phyloP scores from a whole-genome alignment of 805 yeast species.

The Yamadazyma akitaensis region DNA sequence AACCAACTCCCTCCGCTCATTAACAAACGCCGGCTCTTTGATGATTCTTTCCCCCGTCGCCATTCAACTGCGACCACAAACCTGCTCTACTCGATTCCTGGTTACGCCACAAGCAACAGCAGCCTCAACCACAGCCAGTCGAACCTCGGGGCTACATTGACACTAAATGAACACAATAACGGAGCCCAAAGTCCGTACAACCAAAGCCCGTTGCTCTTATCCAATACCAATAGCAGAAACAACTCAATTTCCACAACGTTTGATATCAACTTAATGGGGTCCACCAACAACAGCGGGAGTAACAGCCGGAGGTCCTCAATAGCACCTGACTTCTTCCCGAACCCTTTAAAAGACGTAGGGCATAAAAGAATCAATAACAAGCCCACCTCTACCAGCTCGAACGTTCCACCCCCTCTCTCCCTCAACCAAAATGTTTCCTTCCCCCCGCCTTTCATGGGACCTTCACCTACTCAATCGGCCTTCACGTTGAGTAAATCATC shows the following conservation, averaged over 20 bases:
- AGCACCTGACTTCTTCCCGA: slow-evolving; percentile 44
- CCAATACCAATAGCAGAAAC: slow-evolving; percentile 33
- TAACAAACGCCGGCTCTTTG: slow-evolving; percentile 27
- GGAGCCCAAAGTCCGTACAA: slow-evolving; percentile 13
- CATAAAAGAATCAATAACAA: slow-evolving; percentile 22
- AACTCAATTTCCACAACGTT: slow-evolving; percentile 36
- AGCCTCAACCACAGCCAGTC: slow-evolving; percentile 18
- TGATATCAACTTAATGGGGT: slow-evolving; percentile 22
- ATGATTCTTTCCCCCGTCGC: slow-evolving; percentile 20
- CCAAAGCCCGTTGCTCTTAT: slow-evolving; percentile 24
- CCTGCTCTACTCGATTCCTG: slow-evolving; percentile 8
- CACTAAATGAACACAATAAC: slow-evolving; percentile 2
- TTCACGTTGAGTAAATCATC: slow-evolving; percentile 8
- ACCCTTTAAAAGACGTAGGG: slow-evolving; percentile 25
- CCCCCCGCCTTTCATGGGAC: slow-evolving; percentile 2
- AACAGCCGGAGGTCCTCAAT: slow-evolving; percentile 40
- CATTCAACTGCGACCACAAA: slow-evolving; percentile 26
- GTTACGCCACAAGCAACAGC: slow-evolving; percentile 3
- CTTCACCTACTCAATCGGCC: slow-evolving; percentile 11
- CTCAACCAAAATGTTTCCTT: slow-evolving; percentile 5
- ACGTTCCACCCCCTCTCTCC: slow-evolving; percentile 11
- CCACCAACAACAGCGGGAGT: slow-evolving; percentile 24
- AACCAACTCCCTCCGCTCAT: slow-evolving; percentile 12
- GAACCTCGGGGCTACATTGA: slow-evolving; percentile 13
- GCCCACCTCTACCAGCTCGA: neutral